phyloP scores from a whole-genome alignment of 1,284 basidiomycete species.

The Taiwanofungus camphoratus region DNA sequence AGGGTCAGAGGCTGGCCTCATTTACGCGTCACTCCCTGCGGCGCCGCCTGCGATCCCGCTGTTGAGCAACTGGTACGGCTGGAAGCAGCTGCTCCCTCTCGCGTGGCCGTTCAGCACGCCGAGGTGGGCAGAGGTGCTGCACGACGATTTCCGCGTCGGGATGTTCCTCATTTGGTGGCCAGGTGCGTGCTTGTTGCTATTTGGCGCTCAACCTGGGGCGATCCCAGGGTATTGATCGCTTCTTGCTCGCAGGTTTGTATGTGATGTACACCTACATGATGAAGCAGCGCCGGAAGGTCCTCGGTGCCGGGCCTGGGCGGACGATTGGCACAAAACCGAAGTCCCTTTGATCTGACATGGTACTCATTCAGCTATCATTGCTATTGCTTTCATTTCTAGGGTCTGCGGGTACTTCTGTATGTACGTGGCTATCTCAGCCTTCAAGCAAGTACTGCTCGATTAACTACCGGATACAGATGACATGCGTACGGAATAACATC shows the following conservation, averaged over 20 bases:
- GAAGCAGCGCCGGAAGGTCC: conserved; percentile 71
- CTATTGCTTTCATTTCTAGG: too few species aligned
- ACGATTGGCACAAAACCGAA: conserved; percentile 28
- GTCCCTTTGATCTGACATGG: conserved; percentile 18
- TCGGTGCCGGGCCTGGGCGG: conserved; percentile 37
- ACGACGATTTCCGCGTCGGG: conserved; percentile 50
- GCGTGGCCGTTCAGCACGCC: conserved; percentile 12
- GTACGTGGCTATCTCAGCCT: too few species aligned
- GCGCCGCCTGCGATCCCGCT: conserved; percentile 9
- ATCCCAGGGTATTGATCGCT: conserved; percentile 5
- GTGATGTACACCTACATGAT: conserved; percentile 91
- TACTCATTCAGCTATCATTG: too few species aligned
- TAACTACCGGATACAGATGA: too few species aligned
- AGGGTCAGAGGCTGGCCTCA: conserved; percentile 83
- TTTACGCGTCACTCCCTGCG: conserved; percentile 65
- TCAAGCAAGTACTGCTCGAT: too few species aligned
- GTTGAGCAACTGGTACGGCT: conserved; percentile 12
- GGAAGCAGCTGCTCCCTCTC: conserved; percentile 6
- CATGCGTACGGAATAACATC: too few species aligned
- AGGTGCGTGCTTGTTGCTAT: conserved; percentile 50
- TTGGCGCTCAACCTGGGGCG: not conserved
- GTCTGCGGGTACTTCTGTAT: too few species aligned
- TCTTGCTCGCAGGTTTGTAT: conserved; percentile 59
- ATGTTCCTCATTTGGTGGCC: conserved; percentile 91
- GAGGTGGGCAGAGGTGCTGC: conserved; percentile 23